A percentile compares a stretch with the other conserved stretches of the same genome.
Evolutionary conservation across 495 filamentous ascomycete species (phyloP).

Genomic region (Aspergillus affinis): DNA sequence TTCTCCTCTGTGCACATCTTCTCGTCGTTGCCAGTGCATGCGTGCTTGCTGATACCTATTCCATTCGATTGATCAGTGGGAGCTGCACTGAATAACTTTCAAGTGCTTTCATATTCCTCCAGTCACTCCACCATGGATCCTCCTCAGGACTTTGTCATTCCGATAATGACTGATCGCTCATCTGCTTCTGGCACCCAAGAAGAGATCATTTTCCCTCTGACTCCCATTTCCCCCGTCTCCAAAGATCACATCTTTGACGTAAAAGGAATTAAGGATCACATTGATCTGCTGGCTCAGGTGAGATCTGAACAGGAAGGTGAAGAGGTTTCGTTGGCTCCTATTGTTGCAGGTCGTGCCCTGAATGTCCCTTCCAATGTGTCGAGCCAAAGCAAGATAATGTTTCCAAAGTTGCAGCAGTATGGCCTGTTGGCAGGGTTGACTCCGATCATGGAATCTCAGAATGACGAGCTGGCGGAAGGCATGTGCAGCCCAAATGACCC

Average conservation of each 20-base stretch:
- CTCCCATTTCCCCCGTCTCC: not conserved
- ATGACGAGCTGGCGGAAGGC: too few relatives aligned
- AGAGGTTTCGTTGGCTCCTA: slow-evolving; percentile 11
- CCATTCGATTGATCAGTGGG: too few relatives aligned
- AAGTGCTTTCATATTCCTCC: too few relatives aligned
- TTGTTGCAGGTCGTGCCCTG: slow-evolving; percentile 8
- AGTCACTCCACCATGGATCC: too few relatives aligned
- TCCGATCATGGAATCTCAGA: not conserved
- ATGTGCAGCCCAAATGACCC: too few relatives aligned
- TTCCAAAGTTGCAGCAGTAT: not conserved
- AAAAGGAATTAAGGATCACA: not conserved
- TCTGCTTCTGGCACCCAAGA: too few relatives aligned
- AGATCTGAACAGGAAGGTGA: not conserved
- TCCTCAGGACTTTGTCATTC: too few relatives aligned
- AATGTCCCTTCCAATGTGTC: not conserved
- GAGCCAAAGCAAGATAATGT: not conserved
- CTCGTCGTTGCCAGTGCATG: too few relatives aligned
- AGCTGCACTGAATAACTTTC: too few relatives aligned
- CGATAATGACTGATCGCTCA: too few relatives aligned
- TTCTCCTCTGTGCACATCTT: not conserved
- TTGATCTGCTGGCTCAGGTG: not conserved
- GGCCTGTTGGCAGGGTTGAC: not conserved
- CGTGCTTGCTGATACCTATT: too few relatives aligned
- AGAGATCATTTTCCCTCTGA: too few relatives aligned
- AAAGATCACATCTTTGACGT: not conserved